Base-by-base conservation (phyloP, 495 filamentous ascomycete genomes). In the Cercophora scortea region DNA sequence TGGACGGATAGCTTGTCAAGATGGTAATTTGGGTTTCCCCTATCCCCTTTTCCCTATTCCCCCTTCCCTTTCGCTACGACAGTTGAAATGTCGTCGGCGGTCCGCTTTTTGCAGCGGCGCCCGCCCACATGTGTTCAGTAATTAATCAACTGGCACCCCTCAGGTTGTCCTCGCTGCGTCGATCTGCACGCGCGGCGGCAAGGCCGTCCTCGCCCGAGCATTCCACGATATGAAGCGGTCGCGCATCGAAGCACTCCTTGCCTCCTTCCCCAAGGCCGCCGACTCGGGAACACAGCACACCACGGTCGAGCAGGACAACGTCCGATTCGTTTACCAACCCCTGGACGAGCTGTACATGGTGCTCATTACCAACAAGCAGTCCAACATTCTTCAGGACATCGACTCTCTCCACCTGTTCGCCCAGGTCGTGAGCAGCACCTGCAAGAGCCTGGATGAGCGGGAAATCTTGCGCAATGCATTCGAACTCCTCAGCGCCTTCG, bases 321-420 rank as follows among this genome's bases (percentile, higher is more conserved):
- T 98, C 59, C 93, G 93, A 68, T 98, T 95, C 66, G 93, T 97
- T 47, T 98, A 98, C 76, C 93, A 98, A 70, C 93, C 94, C 53
- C 79, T 98, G 49, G 94, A 98, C 71, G 94, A 97, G 75, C 83
- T 98, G 54, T 98, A 97, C 79, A 96, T 98, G 81, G 91, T 98
- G 49, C 84, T 98, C 55, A 97, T 98, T 70, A 98, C 94, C 73
- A 97, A 97, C 77, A 89, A 89, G 52, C 92, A 97, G 79, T 95
- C 90, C 61, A 98, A 98, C 74, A 98, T 97, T 59, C 80, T 98
- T 33, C 93, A 98, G 74, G 93, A 98, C 65, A 98, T 98, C 62
- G 91, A 97, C 71, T 95, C 92, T 42, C 82, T 98, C 43, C 93
- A 97, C 65, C 79, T 97, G 6, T 98, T 97, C 61, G 92, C 90